A percentile compares a stretch with the other conserved stretches of the same genome.
Evolutionary conservation across 148 eudicot species (phyloP).

Genomic region (Spergularia bocconei): DNA sequence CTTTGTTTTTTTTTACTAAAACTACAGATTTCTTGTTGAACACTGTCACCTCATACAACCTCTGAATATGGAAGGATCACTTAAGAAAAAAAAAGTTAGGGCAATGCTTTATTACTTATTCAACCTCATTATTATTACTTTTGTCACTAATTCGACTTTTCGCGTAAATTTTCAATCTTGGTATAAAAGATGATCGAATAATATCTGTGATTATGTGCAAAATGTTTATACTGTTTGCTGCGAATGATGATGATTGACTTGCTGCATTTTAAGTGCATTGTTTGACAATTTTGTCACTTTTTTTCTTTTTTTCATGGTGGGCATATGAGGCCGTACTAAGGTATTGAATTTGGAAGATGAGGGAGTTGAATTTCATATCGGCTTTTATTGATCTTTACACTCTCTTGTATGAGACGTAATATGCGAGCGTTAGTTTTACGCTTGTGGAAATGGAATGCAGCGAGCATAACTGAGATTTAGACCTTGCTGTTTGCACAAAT

Average conservation of each 20-base stretch:
- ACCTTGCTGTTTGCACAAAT: no score
- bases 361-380: neutral
- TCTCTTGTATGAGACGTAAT: neutral
- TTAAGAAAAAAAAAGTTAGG: no score
- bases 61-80: neutral
- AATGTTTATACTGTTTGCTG: conserved; percentile 8
- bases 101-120: no score
- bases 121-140: neutral
- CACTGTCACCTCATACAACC: neutral
- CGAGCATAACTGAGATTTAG: no score
- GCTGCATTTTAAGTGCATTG: neutral
- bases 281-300: neutral
- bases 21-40: neutral
- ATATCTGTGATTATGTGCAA: conserved; percentile 16
- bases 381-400: neutral
- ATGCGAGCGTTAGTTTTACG: no score
- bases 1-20: neutral
- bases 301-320: neutral
- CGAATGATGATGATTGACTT: neutral
- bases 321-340: neutral
- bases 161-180: neutral
- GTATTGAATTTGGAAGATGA: neutral
- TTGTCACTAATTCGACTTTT: conserved; percentile 12
- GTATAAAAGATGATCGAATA: conserved; percentile 11
- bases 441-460: no score